Evolutionary conservation across 257 asterid species (phyloP), one percentile per base, ranked within the genome.

Genomic region (Solanum virginianum): DNA sequence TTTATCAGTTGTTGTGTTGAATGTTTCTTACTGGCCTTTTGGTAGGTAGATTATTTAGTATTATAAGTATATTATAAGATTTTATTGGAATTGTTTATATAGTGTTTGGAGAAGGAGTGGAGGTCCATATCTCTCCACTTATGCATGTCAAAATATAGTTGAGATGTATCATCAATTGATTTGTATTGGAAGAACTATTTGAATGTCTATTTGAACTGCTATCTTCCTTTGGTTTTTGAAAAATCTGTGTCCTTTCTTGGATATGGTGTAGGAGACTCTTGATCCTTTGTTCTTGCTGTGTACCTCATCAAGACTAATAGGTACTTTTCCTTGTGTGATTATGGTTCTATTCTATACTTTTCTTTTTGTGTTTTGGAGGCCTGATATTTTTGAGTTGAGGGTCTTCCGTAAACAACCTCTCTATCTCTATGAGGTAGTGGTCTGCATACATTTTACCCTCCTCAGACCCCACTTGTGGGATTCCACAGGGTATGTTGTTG

Each of bases 11-110:
- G 86, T 82, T 84, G 77, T 32, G 84, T 87, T 93, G 94, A 90
- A 91, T 71, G 89, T 89, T 92, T 90, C 95, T 80, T 88, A 92
- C 97, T 89, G 93, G 95, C 87, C 94, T 92, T 89, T 86, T 83
- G 88, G 82, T n/a, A 57, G 89, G 91, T 89, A 83, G 87, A 83
- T 89, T 87, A 60, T 85, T 85, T 89, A 88, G 85, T 91, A 88
- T 87, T 86, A 15, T 71, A 47, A 51, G 47, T 53, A 20, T 77
- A 16, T 74, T 41, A 3, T 70, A 66, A 36, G 60, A 80, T 24
- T 32, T 12, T 22, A 4, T 68, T 18, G 18, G 87, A 29, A 32
- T 17, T 80, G 32, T 65, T 83, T 83, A 69, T 10, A 62, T 47
- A 70, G 91, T 87, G 71, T 65, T 59, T 85, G 89, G 89, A 32